A percentile compares a stretch with the other conserved stretches of the same genome.
These are phyloP conservation scores for Spathaspora passalidarum DNA, from an alignment of 805 yeast species.

Conservation along the genomic window DNA sequence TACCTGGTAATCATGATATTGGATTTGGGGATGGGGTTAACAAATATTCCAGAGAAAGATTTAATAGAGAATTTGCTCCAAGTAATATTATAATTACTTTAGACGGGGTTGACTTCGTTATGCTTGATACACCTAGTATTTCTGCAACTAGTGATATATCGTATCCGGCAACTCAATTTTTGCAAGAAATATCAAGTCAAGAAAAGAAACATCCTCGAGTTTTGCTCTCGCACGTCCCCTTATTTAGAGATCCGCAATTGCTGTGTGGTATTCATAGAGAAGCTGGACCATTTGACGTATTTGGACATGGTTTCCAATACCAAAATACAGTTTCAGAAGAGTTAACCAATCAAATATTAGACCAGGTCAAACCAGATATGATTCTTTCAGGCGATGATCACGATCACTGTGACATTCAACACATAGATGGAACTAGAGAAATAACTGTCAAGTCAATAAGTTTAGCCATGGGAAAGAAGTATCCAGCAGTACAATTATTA, in stretches of 20 bases:
- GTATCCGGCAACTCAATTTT: slow-evolving; percentile 51
- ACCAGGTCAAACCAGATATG: slow-evolving; percentile 58
- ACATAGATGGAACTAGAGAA: slow-evolving; percentile 33
- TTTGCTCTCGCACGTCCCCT: slow-evolving; percentile 82
- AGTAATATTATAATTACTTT: slow-evolving; percentile 24
- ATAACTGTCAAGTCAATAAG: slow-evolving; percentile 38
- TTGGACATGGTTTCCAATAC: slow-evolving; percentile 75
- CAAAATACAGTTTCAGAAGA: slow-evolving; percentile 73
- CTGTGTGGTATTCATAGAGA: slow-evolving; percentile 82
- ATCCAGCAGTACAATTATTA: slow-evolving; percentile 42
- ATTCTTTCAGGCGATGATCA: slow-evolving; percentile 95
- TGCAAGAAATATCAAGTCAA: slow-evolving; percentile 20
- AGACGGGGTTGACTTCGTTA: slow-evolving; percentile 29
- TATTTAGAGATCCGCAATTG: slow-evolving; percentile 63
- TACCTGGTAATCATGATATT: slow-evolving; percentile 95
- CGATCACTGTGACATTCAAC: slow-evolving; percentile 83
- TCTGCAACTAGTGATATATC: slow-evolving; percentile 50
- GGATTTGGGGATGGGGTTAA: slow-evolving; percentile 79
- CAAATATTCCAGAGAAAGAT: slow-evolving; percentile 30
- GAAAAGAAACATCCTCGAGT: slow-evolving; percentile 49
- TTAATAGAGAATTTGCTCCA: slow-evolving; percentile 28
- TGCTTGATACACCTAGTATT: slow-evolving; percentile 79
- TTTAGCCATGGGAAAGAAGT: slow-evolving; percentile 40
- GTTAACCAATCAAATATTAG: slow-evolving; percentile 55
- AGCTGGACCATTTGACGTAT: slow-evolving; percentile 46